Percentiles rank a stretch among this genome's conserved stretches.
Evolutionary conservation across 495 filamentous ascomycete genomes (phyloP).

Genomic region (Penicillium atrosanguineum): DNA sequence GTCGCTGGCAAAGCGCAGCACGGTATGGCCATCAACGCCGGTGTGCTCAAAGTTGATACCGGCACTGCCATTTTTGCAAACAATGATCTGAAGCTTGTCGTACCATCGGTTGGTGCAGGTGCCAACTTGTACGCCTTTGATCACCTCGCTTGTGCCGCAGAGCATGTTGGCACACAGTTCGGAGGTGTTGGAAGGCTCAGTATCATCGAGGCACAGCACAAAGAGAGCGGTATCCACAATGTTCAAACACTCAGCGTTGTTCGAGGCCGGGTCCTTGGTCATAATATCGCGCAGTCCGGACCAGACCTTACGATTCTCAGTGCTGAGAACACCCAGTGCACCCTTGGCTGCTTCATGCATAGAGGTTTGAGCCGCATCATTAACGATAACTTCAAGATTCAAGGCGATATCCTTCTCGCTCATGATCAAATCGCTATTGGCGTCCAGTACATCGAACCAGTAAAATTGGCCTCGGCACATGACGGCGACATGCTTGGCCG

Average conservation of each 20-base stretch:
- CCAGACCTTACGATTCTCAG: conserved; percentile 96
- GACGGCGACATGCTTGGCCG: conserved; percentile 88
- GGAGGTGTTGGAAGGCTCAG: conserved; percentile 73
- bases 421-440: conserved; percentile 95
- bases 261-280: conserved; percentile 79
- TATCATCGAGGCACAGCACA: conserved; percentile 87
- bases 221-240: conserved; percentile 96
- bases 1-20: conserved; percentile 92
- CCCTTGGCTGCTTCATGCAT: conserved; percentile 94
- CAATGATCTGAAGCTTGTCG: conserved; percentile 98
- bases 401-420: conserved; percentile 90
- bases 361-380: conserved; percentile 83
- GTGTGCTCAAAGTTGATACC: conserved; percentile 99
- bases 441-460: conserved; percentile 97
- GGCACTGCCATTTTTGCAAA: conserved; percentile 96
- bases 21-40: conserved; percentile 95
- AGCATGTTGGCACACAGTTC: conserved; percentile 97
- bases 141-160: conserved; percentile 87
- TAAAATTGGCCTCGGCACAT: conserved; percentile 96
- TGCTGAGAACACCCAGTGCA: conserved; percentile 88
- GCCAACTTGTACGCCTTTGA: conserved; percentile 91
- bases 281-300: conserved; percentile 87
- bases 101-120: conserved; percentile 99
- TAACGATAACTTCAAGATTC: conserved; percentile 88
- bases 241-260: conserved; percentile 90